Evolutionary conservation across 2,329 filamentous ascomycete genomes (phyloP), one percentile per base, ranked within the genome.

Genomic region (Pseudogymnoascus verrucosus): DNA sequence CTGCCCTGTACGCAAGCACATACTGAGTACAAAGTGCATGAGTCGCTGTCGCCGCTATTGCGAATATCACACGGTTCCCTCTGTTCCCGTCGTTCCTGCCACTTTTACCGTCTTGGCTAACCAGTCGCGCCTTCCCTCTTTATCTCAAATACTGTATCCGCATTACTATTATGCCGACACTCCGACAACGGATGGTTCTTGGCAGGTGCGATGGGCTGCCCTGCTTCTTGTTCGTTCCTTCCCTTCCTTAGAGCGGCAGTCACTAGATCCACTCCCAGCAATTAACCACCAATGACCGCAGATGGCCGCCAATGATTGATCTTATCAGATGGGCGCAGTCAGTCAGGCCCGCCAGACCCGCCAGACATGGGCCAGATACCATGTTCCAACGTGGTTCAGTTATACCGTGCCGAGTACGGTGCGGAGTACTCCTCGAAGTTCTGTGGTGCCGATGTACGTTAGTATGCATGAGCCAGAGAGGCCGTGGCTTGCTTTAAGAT

Each of bases 401-500:
- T 19, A 57, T 57, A 57, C 26, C 26, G 26, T 23, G 26, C 10
- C 14, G 23, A 31, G 21, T 28, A 54, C 47, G 8, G 26, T 54
- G 7, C 47, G 47, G 47, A 54, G 47, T 28, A 54, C 42, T 54
- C n/a, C 51, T 36, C 51, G 28, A 10, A 57, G 51, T 36, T 57
- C 51, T 19, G 16, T 57, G 21, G 5, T 6, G 28, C 51, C 28
- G 28, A 57, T 57, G 28, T 57, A 36, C 14, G 21, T 34, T 34
- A 34, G 23, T 57, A 34, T 34, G 51, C 8, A 36, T 31, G 47
- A 8, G 6, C 47, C n/a, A 31, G 26, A 16, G 26, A n/a, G 28
- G 10, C 26, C 28, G 28, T 57, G 51, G n/a, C n/a, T 57, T 57
- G 10, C 51, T 57, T 57, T 57, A 57, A 57, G 51, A 57, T 57